Conservation (phyloP, 2,329 filamentous ascomycete genomes). For the Stylonectria norvegica region DNA sequence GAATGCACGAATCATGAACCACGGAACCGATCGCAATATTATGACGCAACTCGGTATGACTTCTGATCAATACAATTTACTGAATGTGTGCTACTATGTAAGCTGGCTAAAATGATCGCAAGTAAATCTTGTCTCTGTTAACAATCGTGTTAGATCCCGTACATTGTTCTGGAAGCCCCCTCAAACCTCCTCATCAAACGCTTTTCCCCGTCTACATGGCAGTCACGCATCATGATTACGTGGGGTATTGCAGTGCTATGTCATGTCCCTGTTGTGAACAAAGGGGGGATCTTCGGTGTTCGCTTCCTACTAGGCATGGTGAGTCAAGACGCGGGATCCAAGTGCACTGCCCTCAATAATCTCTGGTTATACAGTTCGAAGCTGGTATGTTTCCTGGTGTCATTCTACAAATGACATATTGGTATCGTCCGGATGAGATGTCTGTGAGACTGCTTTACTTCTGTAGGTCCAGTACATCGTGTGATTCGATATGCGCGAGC, state of each 20-base stretch:
- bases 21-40: conserved; percentile 38
- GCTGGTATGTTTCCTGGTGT: conserved; percentile 42
- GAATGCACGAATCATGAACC: conserved; percentile 44
- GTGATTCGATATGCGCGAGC: conserved; percentile 15
- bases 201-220: conserved; percentile 38
- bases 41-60: conserved; percentile 39
- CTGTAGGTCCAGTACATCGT: conserved; percentile 30
- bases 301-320: conserved; percentile 33
- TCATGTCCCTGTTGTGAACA: conserved; percentile 36
- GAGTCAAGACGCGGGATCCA: neutral
- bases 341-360: neutral
- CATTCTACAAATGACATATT: conserved; percentile 44
- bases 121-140: neutral
- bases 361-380: conserved; percentile 19
- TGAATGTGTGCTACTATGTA: conserved; percentile 40
- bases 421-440: conserved; percentile 48
- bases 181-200: conserved; percentile 39
- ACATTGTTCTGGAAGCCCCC: conserved; percentile 38
- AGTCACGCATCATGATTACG: conserved; percentile 40
- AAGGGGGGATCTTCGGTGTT: conserved; percentile 34
- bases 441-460: conserved; percentile 43
- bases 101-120: conserved; percentile 6
- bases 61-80: conserved; percentile 38
- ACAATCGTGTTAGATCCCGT: conserved; percentile 30
- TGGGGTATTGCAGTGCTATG: conserved; percentile 36